Evolutionary conservation across 2,329 filamentous ascomycete species (phyloP), one percentile per base, ranked within the genome.

Genomic region (Gaeumannomyces sp.): DNA sequence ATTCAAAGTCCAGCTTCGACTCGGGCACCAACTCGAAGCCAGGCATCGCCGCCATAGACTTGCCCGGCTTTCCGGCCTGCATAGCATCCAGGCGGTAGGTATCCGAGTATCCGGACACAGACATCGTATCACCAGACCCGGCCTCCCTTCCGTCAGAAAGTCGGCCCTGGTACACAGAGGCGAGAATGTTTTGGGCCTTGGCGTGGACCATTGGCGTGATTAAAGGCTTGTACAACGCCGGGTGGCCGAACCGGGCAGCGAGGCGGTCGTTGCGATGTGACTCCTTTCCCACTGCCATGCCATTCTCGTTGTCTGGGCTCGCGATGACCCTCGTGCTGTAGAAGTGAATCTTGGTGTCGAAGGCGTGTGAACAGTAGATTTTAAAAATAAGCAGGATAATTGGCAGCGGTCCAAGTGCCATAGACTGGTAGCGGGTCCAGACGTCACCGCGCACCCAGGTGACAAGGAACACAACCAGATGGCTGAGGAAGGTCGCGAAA

Each of bases 201-300:
- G 92, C 90, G 71, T 96, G 90, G 4, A 98, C 94, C 93, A 98
- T 97, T 3, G 94, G 94, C 0, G 93, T 96, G 70, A 94, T 93
- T 27, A 98, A 83, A 4, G 91, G 89, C 75, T 90, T 91, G 80
- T 95, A 97, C 22, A 98, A 82, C 5, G 91, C 93, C 1, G 94
- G 95, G 74, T 99, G 92, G 2, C 93, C 93, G 73, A 97, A 99
- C 31, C 91, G 85, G 29, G 87, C 87, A 66, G 85, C 89, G 64
- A 93, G 84, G 71, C 85, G 89, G 75, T 89, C 93, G 73, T 77
- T 88, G 71, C 83, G 85, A 74, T 80, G 73, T 7, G 22, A 80
- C 63, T 79, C 77, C 64, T 85, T 80, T 38, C 67, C 63, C 29
- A 79, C 75, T 65, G 72, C 65, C 72, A 83, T 70, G 28, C 74